phyloP scores from a whole-genome alignment of 805 yeast genomes.

The Saccharomycopsis selenospora region DNA sequence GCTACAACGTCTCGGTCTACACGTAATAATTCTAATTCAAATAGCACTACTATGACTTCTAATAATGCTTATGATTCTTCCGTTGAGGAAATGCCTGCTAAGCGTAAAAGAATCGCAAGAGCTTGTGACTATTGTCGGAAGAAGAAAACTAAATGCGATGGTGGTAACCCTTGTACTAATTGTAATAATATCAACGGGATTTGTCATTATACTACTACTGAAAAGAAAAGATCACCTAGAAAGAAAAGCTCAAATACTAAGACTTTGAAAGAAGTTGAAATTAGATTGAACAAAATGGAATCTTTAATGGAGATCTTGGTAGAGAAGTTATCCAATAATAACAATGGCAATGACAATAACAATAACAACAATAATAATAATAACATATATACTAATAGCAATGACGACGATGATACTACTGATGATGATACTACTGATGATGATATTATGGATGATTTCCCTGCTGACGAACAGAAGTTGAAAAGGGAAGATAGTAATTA shows the following conservation, averaged over 20 bases:
- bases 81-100: too few species aligned
- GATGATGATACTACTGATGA: not conserved
- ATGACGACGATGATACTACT: too few species aligned
- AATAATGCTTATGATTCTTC: too few species aligned
- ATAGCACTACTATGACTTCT: too few species aligned
- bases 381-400: not conserved
- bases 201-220: constrained; percentile 34
- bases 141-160: constrained; percentile 42
- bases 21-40: too few species aligned
- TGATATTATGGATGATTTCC: not conserved
- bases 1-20: too few species aligned
- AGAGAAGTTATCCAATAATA: not conserved
- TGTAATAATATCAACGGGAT: constrained; percentile 30
- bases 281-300: constrained; percentile 4
- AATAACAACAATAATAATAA: not conserved
- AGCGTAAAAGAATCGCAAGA: constrained; percentile 25
- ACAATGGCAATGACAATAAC: not conserved
- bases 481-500: too few species aligned
- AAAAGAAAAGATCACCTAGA: constrained; percentile 25
- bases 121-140: constrained; percentile 44
- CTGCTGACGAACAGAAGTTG: too few species aligned
- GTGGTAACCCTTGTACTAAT: constrained; percentile 38
- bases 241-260: constrained; percentile 2
- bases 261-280: constrained; percentile 8
- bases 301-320: not conserved